Evolutionary conservation across 2,329 filamentous ascomycete genomes (phyloP).

Genomic region (Colletotrichum sojae): DNA sequence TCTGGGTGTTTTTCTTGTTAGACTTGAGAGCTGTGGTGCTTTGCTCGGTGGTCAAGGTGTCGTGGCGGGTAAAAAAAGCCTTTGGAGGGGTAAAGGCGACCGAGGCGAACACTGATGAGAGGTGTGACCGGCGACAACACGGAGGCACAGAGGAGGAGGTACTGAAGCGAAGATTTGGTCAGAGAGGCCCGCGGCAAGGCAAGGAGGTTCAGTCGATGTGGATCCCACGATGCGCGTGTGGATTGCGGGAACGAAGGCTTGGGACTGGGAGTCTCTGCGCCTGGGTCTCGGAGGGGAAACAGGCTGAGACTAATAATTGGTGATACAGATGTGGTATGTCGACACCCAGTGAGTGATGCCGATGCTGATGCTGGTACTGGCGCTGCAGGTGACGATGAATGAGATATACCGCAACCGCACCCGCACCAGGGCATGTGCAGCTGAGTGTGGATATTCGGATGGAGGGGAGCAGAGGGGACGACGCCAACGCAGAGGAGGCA

Average conservation of each 20-base stretch:
- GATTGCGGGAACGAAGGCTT: slow-evolving; percentile 22
- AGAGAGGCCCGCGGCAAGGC: slow-evolving; percentile 26
- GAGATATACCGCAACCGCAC: slow-evolving; percentile 26
- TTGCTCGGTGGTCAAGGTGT: slow-evolving; percentile 7
- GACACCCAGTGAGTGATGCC: slow-evolving; percentile 5
- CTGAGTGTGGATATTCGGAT: slow-evolving; percentile 35
- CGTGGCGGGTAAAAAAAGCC: slow-evolving; percentile 20
- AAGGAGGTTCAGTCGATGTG: slow-evolving; percentile 34
- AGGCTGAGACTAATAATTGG: slow-evolving; percentile 3
- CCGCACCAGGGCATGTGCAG: slow-evolving; percentile 35
- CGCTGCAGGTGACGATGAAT: slow-evolving; percentile 23
- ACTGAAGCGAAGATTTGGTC: slow-evolving; percentile 33
- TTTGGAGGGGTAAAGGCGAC: slow-evolving; percentile 26
- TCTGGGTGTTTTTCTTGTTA: slow-evolving; percentile 14
- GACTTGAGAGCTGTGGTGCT: slow-evolving; percentile 3
- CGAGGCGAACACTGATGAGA: slow-evolving; percentile 16
- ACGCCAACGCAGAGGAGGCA: slow-evolving; percentile 9
- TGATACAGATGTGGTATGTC: slow-evolving; percentile 19
- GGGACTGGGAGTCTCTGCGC: slow-evolving; percentile 23
- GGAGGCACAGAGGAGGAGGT: slow-evolving; percentile 35
- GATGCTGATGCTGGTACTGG: neutral
- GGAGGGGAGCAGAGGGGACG: slow-evolving; percentile 16
- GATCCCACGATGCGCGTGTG: slow-evolving; percentile 39
- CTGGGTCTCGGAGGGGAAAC: slow-evolving; percentile 16
- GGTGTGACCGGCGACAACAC: slow-evolving; percentile 26